Percentiles rank a stretch among this genome's conserved stretches.
These are phyloP conservation scores for Paramarasmius palmivorus DNA, from an alignment of 1,284 basidiomycete genomes.

Conservation along the genomic window DNA sequence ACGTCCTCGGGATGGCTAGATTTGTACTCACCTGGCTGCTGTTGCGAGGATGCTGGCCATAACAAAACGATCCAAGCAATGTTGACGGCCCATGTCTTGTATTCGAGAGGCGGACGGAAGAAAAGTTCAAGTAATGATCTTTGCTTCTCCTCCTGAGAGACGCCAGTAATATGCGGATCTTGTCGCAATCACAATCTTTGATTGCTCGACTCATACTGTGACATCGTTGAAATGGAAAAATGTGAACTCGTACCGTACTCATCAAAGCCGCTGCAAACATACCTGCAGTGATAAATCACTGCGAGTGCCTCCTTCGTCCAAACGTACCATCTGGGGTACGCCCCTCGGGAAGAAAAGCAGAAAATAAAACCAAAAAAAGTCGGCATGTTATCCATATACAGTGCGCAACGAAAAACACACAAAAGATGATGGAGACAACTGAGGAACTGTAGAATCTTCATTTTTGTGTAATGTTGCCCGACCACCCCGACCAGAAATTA, in stretches of 20 bases:
- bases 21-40: conserved; percentile 20
- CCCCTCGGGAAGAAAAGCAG: conserved; percentile 32
- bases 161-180: conserved; percentile 25
- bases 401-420: conserved; percentile 31
- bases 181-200: conserved; percentile 30
- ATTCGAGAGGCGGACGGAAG: conserved; percentile 28
- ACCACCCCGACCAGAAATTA: conserved; percentile 16
- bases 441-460: conserved; percentile 28
- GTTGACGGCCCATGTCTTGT: conserved; percentile 27
- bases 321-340: conserved; percentile 32
- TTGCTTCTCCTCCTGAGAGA: conserved; percentile 16
- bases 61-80: conserved; percentile 31
- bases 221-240: too few relatives aligned
- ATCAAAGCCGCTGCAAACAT: conserved; percentile 26
- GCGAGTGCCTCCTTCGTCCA: conserved; percentile 22
- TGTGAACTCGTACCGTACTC: conserved; percentile 34
- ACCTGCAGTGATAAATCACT: conserved; percentile 24
- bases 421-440: conserved; percentile 31
- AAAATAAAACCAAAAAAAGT: conserved; percentile 37
- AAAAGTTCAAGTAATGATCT: conserved; percentile 20
- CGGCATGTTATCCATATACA: conserved; percentile 35
- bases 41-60: conserved; percentile 28
- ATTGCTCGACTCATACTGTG: too few relatives aligned
- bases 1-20: background rate
- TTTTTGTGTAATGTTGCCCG: conserved; percentile 28